Conservation (phyloP, 352 stramenopile species). For the Globisporangium echinulatum region DNA sequence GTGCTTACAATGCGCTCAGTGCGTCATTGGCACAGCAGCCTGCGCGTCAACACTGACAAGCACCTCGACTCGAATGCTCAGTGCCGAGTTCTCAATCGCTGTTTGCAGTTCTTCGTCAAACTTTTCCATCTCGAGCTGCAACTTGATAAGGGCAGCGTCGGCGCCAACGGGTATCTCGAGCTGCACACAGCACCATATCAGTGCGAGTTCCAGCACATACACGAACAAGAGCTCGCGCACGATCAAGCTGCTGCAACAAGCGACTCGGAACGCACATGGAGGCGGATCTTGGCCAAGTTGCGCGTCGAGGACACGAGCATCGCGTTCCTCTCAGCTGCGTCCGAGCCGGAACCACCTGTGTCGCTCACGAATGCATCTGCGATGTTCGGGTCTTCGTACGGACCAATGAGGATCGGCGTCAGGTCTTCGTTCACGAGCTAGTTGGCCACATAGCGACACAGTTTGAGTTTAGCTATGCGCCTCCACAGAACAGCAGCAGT, state of each 20-base stretch:
- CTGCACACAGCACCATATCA: conserved; percentile 12
- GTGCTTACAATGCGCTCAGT: background rate
- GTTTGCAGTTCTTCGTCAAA: conserved; percentile 56
- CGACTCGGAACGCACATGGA: conserved; percentile 23
- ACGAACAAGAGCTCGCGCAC: background rate
- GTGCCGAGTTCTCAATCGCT: conserved; percentile 44
- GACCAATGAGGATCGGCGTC: conserved; percentile 56
- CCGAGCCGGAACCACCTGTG: conserved; percentile 10
- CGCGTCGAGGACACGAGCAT: conserved; percentile 44
- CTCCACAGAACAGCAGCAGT: too few species aligned
- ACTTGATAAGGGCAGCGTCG: conserved; percentile 23
- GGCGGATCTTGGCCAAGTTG: conserved; percentile 51
- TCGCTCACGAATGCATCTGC: conserved; percentile 55
- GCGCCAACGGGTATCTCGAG: conserved; percentile 3
- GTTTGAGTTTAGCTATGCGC: too few species aligned
- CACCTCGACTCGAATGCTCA: conserved; percentile 49
- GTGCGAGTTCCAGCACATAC: background rate
- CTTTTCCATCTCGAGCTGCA: conserved; percentile 61
- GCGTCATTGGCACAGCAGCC: background rate
- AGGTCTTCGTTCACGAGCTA: conserved; percentile 46
- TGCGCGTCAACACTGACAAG: conserved; percentile 16
- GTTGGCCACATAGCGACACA: background rate
- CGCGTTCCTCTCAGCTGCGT: conserved; percentile 25
- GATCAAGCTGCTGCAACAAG: background rate
- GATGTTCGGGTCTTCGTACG: conserved; percentile 82